phyloP scores from a whole-genome alignment of 2,329 filamentous ascomycete genomes.

The Myriosclerotinia scirpicola region DNA sequence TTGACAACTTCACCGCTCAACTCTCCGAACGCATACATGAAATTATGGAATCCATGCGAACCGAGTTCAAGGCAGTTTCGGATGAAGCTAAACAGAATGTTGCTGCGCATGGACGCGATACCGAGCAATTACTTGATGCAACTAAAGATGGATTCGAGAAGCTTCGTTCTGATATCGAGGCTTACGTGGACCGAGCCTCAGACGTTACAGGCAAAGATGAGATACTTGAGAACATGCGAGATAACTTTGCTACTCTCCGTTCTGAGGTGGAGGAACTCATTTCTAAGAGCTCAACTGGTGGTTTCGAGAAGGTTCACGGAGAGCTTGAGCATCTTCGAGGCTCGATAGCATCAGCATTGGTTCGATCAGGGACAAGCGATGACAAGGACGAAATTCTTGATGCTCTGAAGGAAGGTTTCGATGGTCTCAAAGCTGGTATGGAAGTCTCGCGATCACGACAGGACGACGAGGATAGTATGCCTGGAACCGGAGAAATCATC shows the following conservation, averaged over 20 bases:
- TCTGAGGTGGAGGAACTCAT: conserved; percentile 67
- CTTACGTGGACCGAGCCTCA: conserved; percentile 71
- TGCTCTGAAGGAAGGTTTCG: conserved; percentile 64
- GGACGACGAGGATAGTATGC: conserved; percentile 36
- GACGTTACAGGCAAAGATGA: conserved; percentile 74
- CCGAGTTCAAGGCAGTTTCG: conserved; percentile 60
- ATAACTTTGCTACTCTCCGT: conserved; percentile 65
- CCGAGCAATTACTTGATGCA: conserved; percentile 84
- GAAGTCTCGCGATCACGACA: conserved; percentile 40
- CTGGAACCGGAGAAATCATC: conserved; percentile 80
- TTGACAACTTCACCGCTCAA: conserved; percentile 49
- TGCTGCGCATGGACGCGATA: conserved; percentile 74
- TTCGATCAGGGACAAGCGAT: conserved; percentile 46
- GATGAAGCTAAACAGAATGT: conserved; percentile 75
- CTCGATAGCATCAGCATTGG: conserved; percentile 52
- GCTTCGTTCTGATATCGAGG: conserved; percentile 76
- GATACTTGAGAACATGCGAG: conserved; percentile 67
- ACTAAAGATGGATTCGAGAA: conserved; percentile 84
- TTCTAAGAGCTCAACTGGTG: conserved; percentile 49
- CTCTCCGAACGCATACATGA: conserved; percentile 61
- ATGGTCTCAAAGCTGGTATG: conserved; percentile 72
- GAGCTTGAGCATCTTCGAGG: conserved; percentile 63
- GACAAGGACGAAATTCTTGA: conserved; percentile 67
- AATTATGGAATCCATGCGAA: conserved; percentile 59
- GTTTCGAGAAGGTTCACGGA: conserved; percentile 54